Conservation (phyloP, 352 stramenopile genomes). For the Pythium pyrilobum region DNA sequence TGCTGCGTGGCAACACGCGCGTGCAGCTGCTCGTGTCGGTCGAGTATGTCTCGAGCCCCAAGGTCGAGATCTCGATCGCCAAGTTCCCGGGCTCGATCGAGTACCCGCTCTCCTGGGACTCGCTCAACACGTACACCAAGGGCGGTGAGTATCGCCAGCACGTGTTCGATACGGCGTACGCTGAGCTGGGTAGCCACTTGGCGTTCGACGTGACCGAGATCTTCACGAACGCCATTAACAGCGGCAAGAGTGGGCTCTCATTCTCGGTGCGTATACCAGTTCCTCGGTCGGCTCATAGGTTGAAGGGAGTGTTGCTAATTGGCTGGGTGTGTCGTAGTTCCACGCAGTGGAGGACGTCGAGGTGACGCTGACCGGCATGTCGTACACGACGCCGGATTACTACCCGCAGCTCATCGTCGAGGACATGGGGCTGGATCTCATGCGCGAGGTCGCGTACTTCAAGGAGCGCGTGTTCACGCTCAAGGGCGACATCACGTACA, state of each 20-base stretch:
- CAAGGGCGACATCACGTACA: constrained; percentile 71
- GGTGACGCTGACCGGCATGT: constrained; percentile 50
- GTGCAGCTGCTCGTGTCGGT: constrained; percentile 70
- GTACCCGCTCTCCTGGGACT: constrained; percentile 68
- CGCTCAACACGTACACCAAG: constrained; percentile 19
- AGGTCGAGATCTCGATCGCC: constrained; percentile 48
- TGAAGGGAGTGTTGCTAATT: not conserved
- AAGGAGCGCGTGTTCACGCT: constrained; percentile 77
- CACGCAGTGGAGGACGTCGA: constrained; percentile 44
- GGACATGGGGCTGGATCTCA: constrained; percentile 75
- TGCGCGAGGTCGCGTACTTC: constrained; percentile 77
- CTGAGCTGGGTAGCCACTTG: constrained; percentile 56
- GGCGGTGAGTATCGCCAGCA: constrained; percentile 33
- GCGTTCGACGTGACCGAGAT: constrained; percentile 81
- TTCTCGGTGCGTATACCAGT: constrained; percentile 63
- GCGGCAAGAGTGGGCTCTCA: constrained; percentile 36
- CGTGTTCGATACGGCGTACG: constrained; percentile 46
- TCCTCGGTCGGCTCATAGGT: not conserved
- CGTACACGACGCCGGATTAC: constrained; percentile 54
- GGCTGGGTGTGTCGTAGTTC: constrained; percentile 20
- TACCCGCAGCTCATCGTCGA: constrained; percentile 79
- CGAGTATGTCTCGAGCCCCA: constrained; percentile 39
- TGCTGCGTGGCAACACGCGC: constrained; percentile 58
- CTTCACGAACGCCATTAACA: constrained; percentile 43
- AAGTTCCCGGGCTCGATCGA: constrained; percentile 33